Conservation (phyloP, 208 protist genomes). For the Trypanosoma avium region DNA sequence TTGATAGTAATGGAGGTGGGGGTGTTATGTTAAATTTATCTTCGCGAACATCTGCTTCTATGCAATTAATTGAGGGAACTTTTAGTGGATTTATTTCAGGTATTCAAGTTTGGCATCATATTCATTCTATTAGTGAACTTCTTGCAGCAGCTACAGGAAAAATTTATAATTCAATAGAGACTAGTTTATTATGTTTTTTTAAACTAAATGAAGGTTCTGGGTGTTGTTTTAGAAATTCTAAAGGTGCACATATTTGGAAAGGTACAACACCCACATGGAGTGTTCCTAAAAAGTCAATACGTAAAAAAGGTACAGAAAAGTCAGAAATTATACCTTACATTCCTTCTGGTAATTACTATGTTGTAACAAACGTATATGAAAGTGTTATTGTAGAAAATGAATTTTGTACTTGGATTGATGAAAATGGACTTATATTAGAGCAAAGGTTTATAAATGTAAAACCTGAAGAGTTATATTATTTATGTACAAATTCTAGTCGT, state of each 20-base stretch:
- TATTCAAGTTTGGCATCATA: slow-evolving; percentile 57
- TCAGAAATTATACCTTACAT: slow-evolving; percentile 26
- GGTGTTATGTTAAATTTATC: slow-evolving; percentile 44
- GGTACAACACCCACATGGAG: slow-evolving; percentile 46
- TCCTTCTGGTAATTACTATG: slow-evolving; percentile 54
- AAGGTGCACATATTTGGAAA: slow-evolving; percentile 41
- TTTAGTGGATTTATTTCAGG: slow-evolving; percentile 34
- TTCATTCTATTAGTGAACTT: slow-evolving; percentile 50
- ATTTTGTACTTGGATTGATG: slow-evolving; percentile 76
- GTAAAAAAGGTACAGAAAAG: slow-evolving; percentile 11
- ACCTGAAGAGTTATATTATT: slow-evolving; percentile 42
- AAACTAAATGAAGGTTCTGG: slow-evolving; percentile 71
- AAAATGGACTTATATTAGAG: slow-evolving; percentile 65
- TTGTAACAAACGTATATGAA: slow-evolving; percentile 72
- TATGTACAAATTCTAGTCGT: slow-evolving; percentile 33
- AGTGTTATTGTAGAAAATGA: slow-evolving; percentile 66
- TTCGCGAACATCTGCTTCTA: slow-evolving; percentile 12
- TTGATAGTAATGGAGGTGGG: slow-evolving; percentile 42
- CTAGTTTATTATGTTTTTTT: slow-evolving; percentile 52
- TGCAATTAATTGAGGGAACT: slow-evolving; percentile 25
- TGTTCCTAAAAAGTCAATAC: slow-evolving; percentile 33
- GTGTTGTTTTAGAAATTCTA: slow-evolving; percentile 45
- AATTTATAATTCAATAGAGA: slow-evolving; percentile 1
- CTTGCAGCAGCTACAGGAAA: slow-evolving; percentile 32
- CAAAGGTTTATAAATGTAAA: slow-evolving; percentile 51